Percentiles rank a stretch among this genome's conserved stretches.
Conservation (phyloP, 2,329 filamentous ascomycete species). For the Apiospora sp. region DNA sequence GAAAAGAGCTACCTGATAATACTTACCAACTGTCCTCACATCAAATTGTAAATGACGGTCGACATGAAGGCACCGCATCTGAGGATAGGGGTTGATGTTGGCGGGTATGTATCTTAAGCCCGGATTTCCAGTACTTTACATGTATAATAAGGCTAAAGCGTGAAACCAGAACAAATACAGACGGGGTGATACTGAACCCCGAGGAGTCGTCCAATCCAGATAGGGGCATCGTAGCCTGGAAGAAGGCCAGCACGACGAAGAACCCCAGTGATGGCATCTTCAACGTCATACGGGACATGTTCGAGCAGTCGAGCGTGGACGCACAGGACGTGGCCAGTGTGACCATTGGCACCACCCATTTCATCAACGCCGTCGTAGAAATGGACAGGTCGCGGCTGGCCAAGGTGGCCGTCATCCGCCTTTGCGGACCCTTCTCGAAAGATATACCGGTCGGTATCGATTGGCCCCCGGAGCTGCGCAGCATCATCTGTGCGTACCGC, state of each 20-base stretch:
- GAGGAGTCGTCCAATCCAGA: conserved; percentile 42
- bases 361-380: conserved; percentile 66
- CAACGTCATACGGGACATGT: conserved; percentile 53
- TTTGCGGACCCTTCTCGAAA: conserved; percentile 61
- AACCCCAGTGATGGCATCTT: conserved; percentile 57
- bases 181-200: conserved; percentile 59
- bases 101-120: conserved; percentile 29
- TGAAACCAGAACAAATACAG: conserved; percentile 57
- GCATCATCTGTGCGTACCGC: conserved; percentile 54
- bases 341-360: conserved; percentile 64
- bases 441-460: conserved; percentile 60
- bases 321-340: conserved; percentile 52
- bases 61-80: conserved; percentile 31
- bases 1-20: neutral
- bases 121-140: neutral
- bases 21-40: neutral
- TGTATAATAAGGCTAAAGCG: neutral
- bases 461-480: conserved; percentile 58
- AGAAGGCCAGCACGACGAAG: conserved; percentile 58
- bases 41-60: neutral
- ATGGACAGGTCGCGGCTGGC: conserved; percentile 56
- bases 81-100: conserved; percentile 34
- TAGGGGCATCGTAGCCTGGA: conserved; percentile 56
- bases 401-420: conserved; percentile 60
- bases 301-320: conserved; percentile 37